Conservation (phyloP, 495 filamentous ascomycete species). For the Geoglossum glabrum region DNA sequence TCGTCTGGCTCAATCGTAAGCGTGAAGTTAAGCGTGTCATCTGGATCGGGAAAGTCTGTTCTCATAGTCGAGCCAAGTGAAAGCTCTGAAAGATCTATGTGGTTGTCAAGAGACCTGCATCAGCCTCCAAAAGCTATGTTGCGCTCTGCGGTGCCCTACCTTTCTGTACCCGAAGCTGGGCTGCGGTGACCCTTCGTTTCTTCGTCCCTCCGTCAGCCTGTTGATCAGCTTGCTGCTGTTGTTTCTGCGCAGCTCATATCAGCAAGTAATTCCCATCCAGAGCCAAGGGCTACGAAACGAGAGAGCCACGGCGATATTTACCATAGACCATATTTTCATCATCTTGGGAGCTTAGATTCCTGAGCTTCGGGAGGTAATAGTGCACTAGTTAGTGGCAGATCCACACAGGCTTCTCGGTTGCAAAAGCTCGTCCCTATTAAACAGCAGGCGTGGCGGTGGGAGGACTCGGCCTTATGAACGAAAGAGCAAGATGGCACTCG, state of each 20-base stretch:
- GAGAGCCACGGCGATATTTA: slow-evolving; percentile 19
- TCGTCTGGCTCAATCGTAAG: slow-evolving; percentile 91
- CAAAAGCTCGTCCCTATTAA: neutral
- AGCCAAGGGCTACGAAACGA: neutral
- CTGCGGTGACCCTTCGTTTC: slow-evolving; percentile 97
- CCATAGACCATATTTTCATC: slow-evolving; percentile 99
- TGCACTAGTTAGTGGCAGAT: neutral
- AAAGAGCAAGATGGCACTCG: neutral
- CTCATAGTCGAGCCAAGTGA: slow-evolving; percentile 81
- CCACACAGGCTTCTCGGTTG: neutral
- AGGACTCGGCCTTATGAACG: too few species aligned
- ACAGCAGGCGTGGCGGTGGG: too few species aligned
- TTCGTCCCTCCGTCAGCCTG: slow-evolving; percentile 40
- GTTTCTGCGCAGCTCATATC: slow-evolving; percentile 31
- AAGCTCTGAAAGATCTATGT: slow-evolving; percentile 77
- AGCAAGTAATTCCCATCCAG: neutral
- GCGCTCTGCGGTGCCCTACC: slow-evolving; percentile 27
- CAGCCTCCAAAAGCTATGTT: neutral
- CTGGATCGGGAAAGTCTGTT: slow-evolving; percentile 78
- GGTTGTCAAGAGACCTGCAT: neutral
- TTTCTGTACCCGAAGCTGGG: slow-evolving; percentile 90
- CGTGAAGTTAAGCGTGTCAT: slow-evolving; percentile 91
- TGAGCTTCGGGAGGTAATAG: neutral
- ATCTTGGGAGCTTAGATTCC: slow-evolving; percentile 33
- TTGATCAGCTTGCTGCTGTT: slow-evolving; percentile 76